Conservation (phyloP, 495 filamentous ascomycete species). For the Podospora australis region DNA sequence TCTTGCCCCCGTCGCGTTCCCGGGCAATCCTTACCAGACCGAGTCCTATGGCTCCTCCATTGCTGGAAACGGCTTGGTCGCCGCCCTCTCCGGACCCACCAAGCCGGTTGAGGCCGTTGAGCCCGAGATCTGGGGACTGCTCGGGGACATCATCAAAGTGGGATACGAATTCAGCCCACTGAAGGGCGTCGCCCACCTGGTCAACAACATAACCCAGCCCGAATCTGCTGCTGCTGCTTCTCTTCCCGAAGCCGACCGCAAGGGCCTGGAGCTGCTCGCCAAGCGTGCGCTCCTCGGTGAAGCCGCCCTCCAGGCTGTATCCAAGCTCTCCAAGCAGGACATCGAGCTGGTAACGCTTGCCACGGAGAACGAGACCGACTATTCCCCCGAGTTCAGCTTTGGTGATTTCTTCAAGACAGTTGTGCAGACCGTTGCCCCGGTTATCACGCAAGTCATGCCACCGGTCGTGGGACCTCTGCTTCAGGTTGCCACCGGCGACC, state of each 20-base stretch:
- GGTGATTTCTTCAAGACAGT: conserved; percentile 14
- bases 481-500: not conserved
- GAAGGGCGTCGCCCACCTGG: not conserved
- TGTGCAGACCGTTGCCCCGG: conserved; percentile 18
- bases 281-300: conserved; percentile 33
- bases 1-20: not conserved
- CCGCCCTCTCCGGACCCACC: not conserved
- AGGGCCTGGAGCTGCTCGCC: conserved; percentile 12
- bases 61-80: not conserved
- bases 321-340: conserved; percentile 20
- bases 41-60: too few species aligned
- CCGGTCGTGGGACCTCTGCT: not conserved
- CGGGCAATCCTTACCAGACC: not conserved
- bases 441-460: conserved; percentile 8
- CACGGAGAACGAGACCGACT: conserved; percentile 11
- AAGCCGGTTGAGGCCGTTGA: not conserved
- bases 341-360: conserved; percentile 15
- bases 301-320: conserved; percentile 31
- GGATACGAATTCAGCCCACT: not conserved
- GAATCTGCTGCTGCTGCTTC: not conserved
- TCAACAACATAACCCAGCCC: not conserved
- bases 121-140: not conserved
- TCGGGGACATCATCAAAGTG: not conserved
- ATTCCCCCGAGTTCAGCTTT: too few species aligned
- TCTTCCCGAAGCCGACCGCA: not conserved